Evolutionary conservation across 371 early-diverging fungal species (phyloP).

Genomic region (Lichtheimia ramosa): DNA sequence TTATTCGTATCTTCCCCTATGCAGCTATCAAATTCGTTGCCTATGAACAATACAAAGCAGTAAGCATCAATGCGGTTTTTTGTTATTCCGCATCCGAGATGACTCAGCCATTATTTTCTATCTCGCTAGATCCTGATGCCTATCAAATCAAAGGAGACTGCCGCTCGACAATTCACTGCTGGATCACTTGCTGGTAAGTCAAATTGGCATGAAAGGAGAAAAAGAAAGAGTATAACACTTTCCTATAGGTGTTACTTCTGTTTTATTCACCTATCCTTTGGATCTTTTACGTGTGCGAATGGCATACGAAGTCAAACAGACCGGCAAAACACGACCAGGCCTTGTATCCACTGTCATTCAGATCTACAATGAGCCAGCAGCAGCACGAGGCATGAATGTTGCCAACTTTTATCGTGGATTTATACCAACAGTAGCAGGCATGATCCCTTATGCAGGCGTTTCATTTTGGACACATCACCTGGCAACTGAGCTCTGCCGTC

Average conservation of each 20-base stretch:
- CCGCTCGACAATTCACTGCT: constrained; percentile 64
- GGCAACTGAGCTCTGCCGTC: constrained; percentile 58
- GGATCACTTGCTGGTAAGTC: constrained; percentile 80
- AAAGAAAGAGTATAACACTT: no score
- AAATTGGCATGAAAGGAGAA: no score
- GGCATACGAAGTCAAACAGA: constrained; percentile 76
- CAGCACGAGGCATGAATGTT: constrained; percentile 27
- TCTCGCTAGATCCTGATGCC: constrained; percentile 67
- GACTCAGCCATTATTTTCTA: constrained; percentile 6
- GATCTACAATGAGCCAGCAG: constrained; percentile 61
- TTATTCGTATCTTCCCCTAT: constrained; percentile 94
- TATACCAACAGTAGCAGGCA: constrained; percentile 86
- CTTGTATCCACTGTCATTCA: constrained; percentile 36
- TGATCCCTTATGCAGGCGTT: constrained; percentile 96
- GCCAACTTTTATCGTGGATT: constrained; percentile 94
- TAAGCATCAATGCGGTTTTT: constrained; percentile 27
- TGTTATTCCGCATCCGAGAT: neutral
- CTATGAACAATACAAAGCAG: constrained; percentile 83
- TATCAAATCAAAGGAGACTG: constrained; percentile 57
- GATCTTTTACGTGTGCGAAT: constrained; percentile 93
- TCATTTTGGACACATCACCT: constrained; percentile 80
- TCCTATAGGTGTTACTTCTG: constrained; percentile 80
- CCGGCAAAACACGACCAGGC: constrained; percentile 31
- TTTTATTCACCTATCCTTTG: constrained; percentile 90
- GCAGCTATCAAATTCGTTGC: constrained; percentile 96